phyloP scores from a whole-genome alignment of 768 basidiomycete species.

The Serendipita sp. region DNA sequence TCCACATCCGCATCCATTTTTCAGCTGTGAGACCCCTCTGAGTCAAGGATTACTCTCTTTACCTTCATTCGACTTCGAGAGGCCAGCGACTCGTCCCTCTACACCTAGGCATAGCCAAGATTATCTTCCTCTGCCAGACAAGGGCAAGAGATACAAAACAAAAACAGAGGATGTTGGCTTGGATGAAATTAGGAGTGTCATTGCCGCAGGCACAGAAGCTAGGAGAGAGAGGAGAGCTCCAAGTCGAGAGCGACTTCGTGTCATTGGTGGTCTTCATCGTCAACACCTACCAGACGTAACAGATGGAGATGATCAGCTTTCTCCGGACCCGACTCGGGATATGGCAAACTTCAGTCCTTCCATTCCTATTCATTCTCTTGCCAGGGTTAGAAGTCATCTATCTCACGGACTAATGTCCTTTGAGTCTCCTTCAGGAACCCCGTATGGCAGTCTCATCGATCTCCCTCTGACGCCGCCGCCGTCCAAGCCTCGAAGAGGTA shows the following conservation, averaged over 20 bases:
- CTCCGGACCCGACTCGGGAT: neutral
- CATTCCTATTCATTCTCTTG: neutral
- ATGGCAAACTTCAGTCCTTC: neutral
- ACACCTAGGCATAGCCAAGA: constrained; percentile 2
- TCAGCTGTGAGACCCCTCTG: neutral
- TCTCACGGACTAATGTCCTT: neutral
- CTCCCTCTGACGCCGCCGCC: neutral
- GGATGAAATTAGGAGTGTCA: neutral
- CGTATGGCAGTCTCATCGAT: neutral
- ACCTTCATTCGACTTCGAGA: neutral
- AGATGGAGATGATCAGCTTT: neutral
- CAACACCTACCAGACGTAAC: neutral
- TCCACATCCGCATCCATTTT: constrained; percentile 2
- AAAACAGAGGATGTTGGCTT: neutral
- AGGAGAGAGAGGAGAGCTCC: neutral
- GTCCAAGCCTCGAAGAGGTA: neutral
- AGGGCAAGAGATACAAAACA: neutral
- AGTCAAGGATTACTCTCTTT: neutral
- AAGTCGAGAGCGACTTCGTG: constrained; percentile 1
- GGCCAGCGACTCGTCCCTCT: neutral
- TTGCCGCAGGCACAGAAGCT: constrained; percentile 2
- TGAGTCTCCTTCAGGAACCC: neutral
- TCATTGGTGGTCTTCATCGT: neutral
- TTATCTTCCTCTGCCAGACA: neutral
- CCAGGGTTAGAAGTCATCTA: neutral